Conservation (phyloP, 108 stramenopile species). For the Skeletonema grethae region DNA sequence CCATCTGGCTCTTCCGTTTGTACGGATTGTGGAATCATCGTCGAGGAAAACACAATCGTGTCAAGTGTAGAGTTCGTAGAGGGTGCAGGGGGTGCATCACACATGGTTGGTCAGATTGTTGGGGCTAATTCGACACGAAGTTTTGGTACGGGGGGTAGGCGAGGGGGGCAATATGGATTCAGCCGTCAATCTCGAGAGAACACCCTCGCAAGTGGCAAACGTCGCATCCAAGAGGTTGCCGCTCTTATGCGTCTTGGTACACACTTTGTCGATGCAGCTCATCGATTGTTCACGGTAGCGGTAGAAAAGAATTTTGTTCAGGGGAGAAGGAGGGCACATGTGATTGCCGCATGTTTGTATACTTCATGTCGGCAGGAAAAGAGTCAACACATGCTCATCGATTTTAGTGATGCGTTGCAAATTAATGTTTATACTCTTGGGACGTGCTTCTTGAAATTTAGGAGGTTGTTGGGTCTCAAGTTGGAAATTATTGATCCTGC, state of each 20-base stretch:
- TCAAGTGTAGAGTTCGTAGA: slow-evolving; percentile 92
- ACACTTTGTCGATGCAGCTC: slow-evolving; percentile 91
- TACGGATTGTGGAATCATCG: slow-evolving; percentile 89
- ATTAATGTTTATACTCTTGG: slow-evolving; percentile 98
- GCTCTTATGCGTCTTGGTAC: slow-evolving; percentile 74
- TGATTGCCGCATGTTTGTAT: slow-evolving; percentile 97
- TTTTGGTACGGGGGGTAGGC: slow-evolving; percentile 42
- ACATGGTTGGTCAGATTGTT: slow-evolving; percentile 92
- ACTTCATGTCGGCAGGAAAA: slow-evolving; percentile 97
- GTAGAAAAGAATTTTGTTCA: slow-evolving; percentile 96
- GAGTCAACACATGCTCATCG: slow-evolving; percentile 97
- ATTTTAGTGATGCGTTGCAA: slow-evolving; percentile 97
- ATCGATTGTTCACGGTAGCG: slow-evolving; percentile 90
- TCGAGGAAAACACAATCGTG: slow-evolving; percentile 94
- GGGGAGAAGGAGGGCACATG: slow-evolving; percentile 88
- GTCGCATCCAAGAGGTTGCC: slow-evolving; percentile 87
- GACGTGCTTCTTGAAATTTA: slow-evolving; percentile 95
- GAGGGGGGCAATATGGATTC: slow-evolving; percentile 86
- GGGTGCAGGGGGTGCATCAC: slow-evolving; percentile 81
- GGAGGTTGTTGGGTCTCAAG: slow-evolving; percentile 87
- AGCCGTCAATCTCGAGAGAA: slow-evolving; percentile 90
- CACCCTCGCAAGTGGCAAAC: slow-evolving; percentile 86
- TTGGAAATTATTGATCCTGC: slow-evolving; percentile 96
- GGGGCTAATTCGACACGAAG: slow-evolving; percentile 60
- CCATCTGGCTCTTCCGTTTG: slow-evolving; percentile 80